A percentile compares a stretch with the other conserved stretches of the same genome.
Conservation (phyloP, 2,329 filamentous ascomycete species). For the Aureobasidium sp. region DNA sequence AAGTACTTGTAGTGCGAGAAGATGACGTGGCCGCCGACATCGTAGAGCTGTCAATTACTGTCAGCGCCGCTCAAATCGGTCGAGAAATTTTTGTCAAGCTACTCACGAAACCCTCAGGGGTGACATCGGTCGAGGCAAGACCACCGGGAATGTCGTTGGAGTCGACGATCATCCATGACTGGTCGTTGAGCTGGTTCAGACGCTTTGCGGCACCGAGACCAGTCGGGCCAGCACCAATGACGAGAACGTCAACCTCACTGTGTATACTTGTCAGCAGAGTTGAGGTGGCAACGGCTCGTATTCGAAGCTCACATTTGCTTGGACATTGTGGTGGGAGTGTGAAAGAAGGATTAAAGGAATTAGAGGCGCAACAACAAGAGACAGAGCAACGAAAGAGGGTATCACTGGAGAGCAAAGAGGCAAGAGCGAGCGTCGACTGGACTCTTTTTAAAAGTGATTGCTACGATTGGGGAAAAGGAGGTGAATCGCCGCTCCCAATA, state of each 20-base stretch:
- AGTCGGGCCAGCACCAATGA: constrained; percentile 96
- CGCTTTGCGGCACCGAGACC: constrained; percentile 97
- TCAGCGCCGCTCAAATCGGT: not conserved
- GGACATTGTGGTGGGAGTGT: constrained; percentile 10
- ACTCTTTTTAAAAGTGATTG: not conserved
- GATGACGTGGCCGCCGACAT: constrained; percentile 96
- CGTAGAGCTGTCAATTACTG: constrained; percentile 64
- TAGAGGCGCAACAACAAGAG: constrained; percentile 3
- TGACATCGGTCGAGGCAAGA: constrained; percentile 90
- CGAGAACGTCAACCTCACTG: constrained; percentile 90
- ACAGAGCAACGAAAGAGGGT: constrained; percentile 11
- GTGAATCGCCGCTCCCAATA: constrained; percentile 5
- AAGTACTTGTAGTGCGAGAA: constrained; percentile 99
- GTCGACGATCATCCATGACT: constrained; percentile 95
- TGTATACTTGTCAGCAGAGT: constrained; percentile 14
- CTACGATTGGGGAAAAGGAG: constrained; percentile 9
- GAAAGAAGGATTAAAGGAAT: constrained; percentile 10
- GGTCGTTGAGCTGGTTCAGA: constrained; percentile 84
- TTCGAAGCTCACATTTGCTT: constrained; percentile 17
- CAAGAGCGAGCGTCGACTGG: not conserved
- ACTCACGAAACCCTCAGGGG: constrained; percentile 94
- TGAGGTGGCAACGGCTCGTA: constrained; percentile 10
- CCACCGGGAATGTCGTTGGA: constrained; percentile 86
- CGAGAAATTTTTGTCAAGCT: not conserved
- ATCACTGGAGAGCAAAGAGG: constrained; percentile 12